Evolutionary conservation across 2,329 filamentous ascomycete species (phyloP).

Genomic region (Botrytis pseudocinerea): DNA sequence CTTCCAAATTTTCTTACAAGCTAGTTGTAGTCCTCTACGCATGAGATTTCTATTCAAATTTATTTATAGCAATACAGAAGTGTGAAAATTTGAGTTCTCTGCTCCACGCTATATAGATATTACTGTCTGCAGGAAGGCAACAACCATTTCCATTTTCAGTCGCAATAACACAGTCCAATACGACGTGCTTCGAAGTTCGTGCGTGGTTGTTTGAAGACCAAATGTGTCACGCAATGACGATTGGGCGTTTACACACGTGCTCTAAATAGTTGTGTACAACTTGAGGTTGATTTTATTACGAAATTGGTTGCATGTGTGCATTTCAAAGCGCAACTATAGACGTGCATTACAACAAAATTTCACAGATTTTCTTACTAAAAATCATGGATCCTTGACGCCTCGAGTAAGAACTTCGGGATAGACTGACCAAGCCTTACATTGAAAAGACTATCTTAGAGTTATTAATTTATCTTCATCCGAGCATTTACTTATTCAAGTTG

Average conservation of each 20-base stretch:
- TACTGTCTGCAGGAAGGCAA: not conserved
- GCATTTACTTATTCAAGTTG: not conserved
- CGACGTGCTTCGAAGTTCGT: not conserved
- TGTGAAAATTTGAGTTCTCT: not conserved
- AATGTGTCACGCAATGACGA: not conserved
- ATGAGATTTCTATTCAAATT: not conserved
- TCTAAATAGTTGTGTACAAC: not conserved
- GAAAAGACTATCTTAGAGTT: not conserved
- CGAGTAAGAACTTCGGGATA: not conserved
- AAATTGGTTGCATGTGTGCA: not conserved
- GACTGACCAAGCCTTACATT: not conserved
- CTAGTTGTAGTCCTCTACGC: not conserved
- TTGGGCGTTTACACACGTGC: constrained; percentile 8
- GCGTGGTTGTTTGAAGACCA: not conserved
- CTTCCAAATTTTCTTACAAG: not conserved
- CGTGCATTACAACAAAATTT: not conserved
- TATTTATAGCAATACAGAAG: not conserved
- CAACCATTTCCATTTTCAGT: not conserved
- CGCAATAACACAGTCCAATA: not conserved
- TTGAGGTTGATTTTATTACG: not conserved
- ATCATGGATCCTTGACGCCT: not conserved
- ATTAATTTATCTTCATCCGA: not conserved
- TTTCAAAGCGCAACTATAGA: not conserved
- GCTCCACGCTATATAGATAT: not conserved
- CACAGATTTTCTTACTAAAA: not conserved